Percentiles rank a stretch among this genome's conserved stretches.
Conservation (phyloP, 768 basidiomycete genomes). For the Crassisporium funariophilum region DNA sequence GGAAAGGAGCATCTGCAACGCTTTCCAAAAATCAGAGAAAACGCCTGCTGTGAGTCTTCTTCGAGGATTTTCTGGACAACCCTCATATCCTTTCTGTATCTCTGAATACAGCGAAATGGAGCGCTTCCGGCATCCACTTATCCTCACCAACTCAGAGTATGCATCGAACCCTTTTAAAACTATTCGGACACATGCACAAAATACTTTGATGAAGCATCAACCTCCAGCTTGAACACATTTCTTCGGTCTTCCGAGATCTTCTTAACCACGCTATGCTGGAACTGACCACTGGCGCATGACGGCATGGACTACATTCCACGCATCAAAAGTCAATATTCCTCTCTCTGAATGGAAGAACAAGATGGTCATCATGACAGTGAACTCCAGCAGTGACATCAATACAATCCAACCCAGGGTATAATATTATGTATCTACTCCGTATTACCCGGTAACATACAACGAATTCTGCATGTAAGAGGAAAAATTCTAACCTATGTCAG, state of each 20-base stretch:
- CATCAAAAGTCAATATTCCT: no score
- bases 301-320: no score
- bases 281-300: no score
- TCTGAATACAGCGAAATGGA: conserved; percentile 56
- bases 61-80: conserved; percentile 6
- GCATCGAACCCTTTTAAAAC: conserved; percentile 73
- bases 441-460: not conserved
- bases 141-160: conserved; percentile 67
- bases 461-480: conserved; percentile 6
- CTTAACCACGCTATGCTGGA: no score
- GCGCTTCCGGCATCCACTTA: conserved; percentile 67
- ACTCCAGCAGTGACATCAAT: no score
- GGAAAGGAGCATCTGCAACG: conserved; percentile 60
- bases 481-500: not conserved
- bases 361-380: no score
- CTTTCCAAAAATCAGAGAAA: conserved; percentile 68
- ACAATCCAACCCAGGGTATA: conserved; percentile 20
- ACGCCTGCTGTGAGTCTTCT: conserved; percentile 58
- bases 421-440: conserved; percentile 7
- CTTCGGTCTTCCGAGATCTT: no score
- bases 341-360: no score
- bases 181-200: conserved; percentile 78
- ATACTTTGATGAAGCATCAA: conserved; percentile 66
- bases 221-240: conserved; percentile 10
- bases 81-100: not conserved